Conservation (phyloP, 257 asterid species). For the Echium plantagineum region DNA sequence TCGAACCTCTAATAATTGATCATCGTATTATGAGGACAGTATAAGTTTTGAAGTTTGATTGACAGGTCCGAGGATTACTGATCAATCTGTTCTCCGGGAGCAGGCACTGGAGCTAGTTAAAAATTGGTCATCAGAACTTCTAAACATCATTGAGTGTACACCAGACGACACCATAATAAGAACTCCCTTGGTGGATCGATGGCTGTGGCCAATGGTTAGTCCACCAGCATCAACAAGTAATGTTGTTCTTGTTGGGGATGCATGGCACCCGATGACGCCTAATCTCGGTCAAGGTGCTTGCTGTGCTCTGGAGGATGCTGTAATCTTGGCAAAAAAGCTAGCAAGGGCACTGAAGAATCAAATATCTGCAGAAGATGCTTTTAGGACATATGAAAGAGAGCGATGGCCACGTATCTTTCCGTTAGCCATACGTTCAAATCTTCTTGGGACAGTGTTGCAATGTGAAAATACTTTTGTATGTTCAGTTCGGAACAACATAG, state of each 20-base stretch:
- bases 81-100: conserved; percentile 54
- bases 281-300: conserved; percentile 92
- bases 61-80: conserved; percentile 54
- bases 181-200: conserved; percentile 61
- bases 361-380: conserved; percentile 42
- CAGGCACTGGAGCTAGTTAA: conserved; percentile 27
- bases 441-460: conserved; percentile 55
- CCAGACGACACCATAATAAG: conserved; percentile 61
- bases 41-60: background rate
- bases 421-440: conserved; percentile 43
- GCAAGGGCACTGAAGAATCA: conserved; percentile 25
- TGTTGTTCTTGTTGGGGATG: conserved; percentile 79
- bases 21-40: background rate
- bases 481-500: conserved; percentile 41
- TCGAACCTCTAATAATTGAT: too few relatives aligned
- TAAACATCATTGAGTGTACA: conserved; percentile 37
- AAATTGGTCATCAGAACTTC: conserved; percentile 54
- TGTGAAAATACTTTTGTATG: conserved; percentile 52
- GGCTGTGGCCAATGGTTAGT: conserved; percentile 75
- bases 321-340: conserved; percentile 44
- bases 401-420: conserved; percentile 67
- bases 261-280: conserved; percentile 99
- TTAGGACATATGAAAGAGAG: conserved; percentile 40
- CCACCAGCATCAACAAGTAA: conserved; percentile 54
- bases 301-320: conserved; percentile 73